Evolutionary conservation across 192 early-diverging fungal genomes (phyloP).

Genomic region (Irineochytrium annulatum): DNA sequence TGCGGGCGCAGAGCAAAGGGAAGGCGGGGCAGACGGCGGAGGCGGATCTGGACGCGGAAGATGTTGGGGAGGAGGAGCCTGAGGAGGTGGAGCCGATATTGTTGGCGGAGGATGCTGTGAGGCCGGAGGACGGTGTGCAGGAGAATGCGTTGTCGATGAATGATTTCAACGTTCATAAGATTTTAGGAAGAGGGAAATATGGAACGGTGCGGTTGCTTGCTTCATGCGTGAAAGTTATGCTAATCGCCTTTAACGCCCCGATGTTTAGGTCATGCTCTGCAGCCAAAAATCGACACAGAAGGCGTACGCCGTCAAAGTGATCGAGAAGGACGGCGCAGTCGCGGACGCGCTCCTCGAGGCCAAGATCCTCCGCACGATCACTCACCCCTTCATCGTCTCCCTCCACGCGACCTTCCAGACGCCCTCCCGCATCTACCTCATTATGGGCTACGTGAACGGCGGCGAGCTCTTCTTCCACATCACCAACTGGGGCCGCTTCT

Average conservation of each 20-base stretch:
- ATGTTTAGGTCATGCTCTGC: constrained; percentile 59
- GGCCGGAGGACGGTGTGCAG: neutral
- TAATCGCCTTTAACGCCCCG: neutral
- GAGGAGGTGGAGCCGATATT: neutral
- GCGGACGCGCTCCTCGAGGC: constrained; percentile 22
- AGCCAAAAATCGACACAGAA: constrained; percentile 39
- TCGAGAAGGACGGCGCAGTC: constrained; percentile 59
- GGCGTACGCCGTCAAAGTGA: constrained; percentile 48
- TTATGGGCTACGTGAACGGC: constrained; percentile 82
- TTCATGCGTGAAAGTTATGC: no score
- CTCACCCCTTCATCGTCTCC: constrained; percentile 51
- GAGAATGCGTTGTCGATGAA: constrained; percentile 7
- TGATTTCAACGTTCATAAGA: constrained; percentile 55
- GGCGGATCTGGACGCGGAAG: neutral
- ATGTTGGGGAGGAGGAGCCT: neutral
- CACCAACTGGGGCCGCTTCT: constrained; percentile 45
- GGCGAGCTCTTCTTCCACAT: constrained; percentile 93
- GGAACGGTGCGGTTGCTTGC: constrained; percentile 61
- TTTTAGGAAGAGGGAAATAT: constrained; percentile 74
- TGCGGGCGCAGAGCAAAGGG: neutral
- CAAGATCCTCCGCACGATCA: constrained; percentile 39
- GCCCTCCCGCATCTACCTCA: constrained; percentile 35
- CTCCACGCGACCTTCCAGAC: constrained; percentile 49
- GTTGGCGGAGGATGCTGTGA: neutral
- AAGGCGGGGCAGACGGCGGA: neutral